Evolutionary conservation across 2,329 filamentous ascomycete species (phyloP).

Genomic region (Cytospora paraplurivora): DNA sequence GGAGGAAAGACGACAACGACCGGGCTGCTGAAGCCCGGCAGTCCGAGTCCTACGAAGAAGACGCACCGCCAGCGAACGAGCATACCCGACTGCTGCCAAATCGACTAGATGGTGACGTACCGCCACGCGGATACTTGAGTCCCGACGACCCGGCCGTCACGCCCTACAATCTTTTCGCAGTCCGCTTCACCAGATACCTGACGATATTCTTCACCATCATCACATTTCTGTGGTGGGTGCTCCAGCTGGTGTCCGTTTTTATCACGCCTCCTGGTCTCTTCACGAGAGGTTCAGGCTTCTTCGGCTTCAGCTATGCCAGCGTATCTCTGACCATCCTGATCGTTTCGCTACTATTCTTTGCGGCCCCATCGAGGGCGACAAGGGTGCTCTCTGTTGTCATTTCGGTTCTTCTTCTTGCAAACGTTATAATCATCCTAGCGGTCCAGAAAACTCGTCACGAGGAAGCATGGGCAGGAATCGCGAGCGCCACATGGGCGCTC

Average conservation of each 20-base stretch:
- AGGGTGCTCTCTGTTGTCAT: constrained; percentile 72
- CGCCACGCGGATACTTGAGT: constrained; percentile 59
- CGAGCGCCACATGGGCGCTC: constrained; percentile 80
- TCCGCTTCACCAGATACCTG: constrained; percentile 76
- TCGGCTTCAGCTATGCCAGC: constrained; percentile 80
- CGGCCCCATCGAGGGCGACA: constrained; percentile 77
- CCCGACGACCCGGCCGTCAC: constrained; percentile 84
- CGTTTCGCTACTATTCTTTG: constrained; percentile 82
- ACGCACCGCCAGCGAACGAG: constrained; percentile 46
- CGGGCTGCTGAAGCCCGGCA: constrained; percentile 36
- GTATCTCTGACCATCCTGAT: constrained; percentile 75
- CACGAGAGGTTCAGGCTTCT: constrained; percentile 88
- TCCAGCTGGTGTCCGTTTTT: constrained; percentile 87
- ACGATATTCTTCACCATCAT: constrained; percentile 75
- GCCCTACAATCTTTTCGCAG: constrained; percentile 92
- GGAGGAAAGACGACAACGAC: constrained; percentile 29
- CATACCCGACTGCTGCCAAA: constrained; percentile 70
- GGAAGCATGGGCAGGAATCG: constrained; percentile 90
- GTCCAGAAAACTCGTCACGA: constrained; percentile 76
- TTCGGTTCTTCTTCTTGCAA: constrained; percentile 66
- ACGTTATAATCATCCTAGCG: constrained; percentile 77
- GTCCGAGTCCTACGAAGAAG: constrained; percentile 30
- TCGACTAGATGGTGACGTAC: constrained; percentile 53
- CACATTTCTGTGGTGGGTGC: constrained; percentile 88
- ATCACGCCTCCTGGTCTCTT: constrained; percentile 86